Base-by-base conservation (phyloP, 345 rosid species). In the Syzygium oleosum region DNA sequence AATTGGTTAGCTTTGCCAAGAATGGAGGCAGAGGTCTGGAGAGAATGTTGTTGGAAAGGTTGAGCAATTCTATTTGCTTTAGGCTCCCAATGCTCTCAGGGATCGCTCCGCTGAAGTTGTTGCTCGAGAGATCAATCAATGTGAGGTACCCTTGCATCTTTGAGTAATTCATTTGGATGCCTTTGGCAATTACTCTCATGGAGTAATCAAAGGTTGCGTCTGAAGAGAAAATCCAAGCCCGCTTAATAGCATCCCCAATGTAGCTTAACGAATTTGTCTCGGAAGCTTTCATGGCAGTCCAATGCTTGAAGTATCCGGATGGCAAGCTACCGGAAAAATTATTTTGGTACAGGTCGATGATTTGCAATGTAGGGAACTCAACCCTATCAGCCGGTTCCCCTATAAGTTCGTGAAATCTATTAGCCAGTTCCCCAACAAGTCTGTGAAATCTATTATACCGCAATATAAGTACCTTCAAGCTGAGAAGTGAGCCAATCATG, bases 291-390 rank as follows among this genome's bases (percentile, higher is more conserved):
- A 87, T 89, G 58, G 84, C 83, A 41, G 34, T 73, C 87, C 49
- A 73, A 29, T 34, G 0, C 34, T 16, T 65, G 51, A 87, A 89
- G 16, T 51, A 87, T 7, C 1, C 41, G 0, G 51, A 9, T 23
- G 90, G 90, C 78, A 89, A 41, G 29, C n/a, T 51, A 11, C 90
- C 80, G 7, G 80, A 21, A 29, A 89, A 87, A 29, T 19, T 53
- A 23, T 89, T 89, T 41, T 63, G 38, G 12, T 83, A 89, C 1
- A 89, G 87, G 34, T 84, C 84, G 1, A 89, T 53, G 59, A 89
- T 84, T 23, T 87, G 85, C 25, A 89, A 34, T 49, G 49, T 23
- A 2, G 65, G 12, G 51, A 89, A 89, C 27, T 38, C 27, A 7
- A 17, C 9, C 15, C 51, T 12, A 12, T 21, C 9, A 17, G 14